These are phyloP conservation scores for Eucalyptus regnans DNA, from an alignment of 345 rosid genomes.

Conservation along the genomic window DNA sequence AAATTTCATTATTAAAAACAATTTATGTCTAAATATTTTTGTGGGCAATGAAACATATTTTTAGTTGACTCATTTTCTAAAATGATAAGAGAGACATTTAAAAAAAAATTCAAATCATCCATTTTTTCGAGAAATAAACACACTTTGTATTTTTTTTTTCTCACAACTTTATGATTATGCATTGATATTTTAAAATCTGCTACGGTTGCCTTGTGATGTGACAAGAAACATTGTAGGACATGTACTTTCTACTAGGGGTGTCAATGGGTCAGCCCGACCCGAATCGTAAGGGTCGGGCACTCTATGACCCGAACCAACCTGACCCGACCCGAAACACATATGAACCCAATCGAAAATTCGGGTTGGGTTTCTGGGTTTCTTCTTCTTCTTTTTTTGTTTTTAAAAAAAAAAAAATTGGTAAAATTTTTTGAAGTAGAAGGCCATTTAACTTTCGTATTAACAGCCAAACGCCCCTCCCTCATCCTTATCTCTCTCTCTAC, in stretches of 20 bases:
- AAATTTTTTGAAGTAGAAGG: too few species aligned
- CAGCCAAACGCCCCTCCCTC: too few species aligned
- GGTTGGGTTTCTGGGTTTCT: too few species aligned
- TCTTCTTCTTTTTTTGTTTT: too few species aligned
- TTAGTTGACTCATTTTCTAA: background rate
- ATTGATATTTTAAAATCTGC: fast-evolving
- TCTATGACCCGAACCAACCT: too few species aligned
- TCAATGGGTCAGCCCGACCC: too few species aligned
- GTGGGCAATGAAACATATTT: fast-evolving
- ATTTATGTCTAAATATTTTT: fast-evolving
- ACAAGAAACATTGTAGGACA: background rate
- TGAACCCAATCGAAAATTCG: too few species aligned
- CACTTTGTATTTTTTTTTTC: background rate
- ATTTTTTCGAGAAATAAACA: background rate
- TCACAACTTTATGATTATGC: background rate
- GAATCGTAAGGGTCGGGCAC: too few species aligned
- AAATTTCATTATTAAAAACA: fast-evolving
- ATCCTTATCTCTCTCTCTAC: too few species aligned
- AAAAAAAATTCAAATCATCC: background rate
- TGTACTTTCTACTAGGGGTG: background rate
- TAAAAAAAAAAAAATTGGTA: too few species aligned
- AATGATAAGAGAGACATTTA: background rate
- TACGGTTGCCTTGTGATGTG: fast-evolving
- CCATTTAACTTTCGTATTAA: too few species aligned
- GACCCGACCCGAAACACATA: too few species aligned